phyloP scores from a whole-genome alignment of 768 basidiomycete species.

The Kwoniella mangroviensis region DNA sequence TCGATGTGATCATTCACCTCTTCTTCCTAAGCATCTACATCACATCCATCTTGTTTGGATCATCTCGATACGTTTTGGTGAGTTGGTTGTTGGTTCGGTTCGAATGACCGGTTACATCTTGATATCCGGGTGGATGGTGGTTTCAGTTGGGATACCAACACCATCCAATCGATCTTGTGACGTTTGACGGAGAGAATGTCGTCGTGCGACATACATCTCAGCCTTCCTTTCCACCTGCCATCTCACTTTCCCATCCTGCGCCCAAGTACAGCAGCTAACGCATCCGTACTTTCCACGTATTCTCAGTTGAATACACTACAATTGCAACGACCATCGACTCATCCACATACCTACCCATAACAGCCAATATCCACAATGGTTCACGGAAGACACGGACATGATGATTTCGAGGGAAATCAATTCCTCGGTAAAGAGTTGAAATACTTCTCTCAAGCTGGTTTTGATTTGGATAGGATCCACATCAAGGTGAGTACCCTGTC shows the following conservation, averaged over 20 bases:
- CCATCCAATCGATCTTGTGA: conserved; percentile 4
- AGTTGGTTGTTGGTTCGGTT: not conserved
- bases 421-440: conserved; percentile 89
- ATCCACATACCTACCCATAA: not conserved
- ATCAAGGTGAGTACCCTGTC: conserved; percentile 63
- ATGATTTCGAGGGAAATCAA: conserved; percentile 50
- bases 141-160: not conserved
- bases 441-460: conserved; percentile 98
- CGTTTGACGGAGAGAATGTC: not conserved
- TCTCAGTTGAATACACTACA: not conserved
- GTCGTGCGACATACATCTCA: conserved; percentile 4
- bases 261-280: not conserved
- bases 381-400: conserved; percentile 43
- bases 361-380: conserved; percentile 28
- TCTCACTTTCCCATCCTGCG: not conserved
- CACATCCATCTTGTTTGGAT: not conserved
- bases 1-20: not conserved
- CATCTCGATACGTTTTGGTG: not conserved
- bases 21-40: conserved; percentile 6
- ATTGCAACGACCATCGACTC: not conserved
- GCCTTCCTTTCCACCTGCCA: not conserved
- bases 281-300: not conserved
- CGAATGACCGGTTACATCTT: not conserved
- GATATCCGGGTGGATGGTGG: not conserved
- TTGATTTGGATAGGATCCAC: conserved; percentile 97